Evolutionary conservation across 768 basidiomycete genomes (phyloP), one percentile per base, ranked within the genome.

Genomic region (Lentinus tigrinus): DNA sequence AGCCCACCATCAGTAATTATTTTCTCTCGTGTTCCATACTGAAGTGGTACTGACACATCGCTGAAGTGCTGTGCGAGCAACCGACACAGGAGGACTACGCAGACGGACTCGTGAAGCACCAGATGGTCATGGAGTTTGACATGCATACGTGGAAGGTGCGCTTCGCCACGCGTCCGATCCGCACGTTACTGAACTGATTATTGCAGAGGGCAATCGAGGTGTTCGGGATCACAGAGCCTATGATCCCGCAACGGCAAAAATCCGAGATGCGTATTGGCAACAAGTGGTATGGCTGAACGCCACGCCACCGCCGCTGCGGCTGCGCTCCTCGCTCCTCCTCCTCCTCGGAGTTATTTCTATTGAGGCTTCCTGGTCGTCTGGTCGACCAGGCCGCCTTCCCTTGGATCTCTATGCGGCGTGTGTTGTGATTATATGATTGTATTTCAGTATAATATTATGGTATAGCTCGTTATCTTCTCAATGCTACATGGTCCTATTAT

Each of bases 111-210:
- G 78, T 79, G 61, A 93, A 90, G 67, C 82, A 84, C 44, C 96
- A 99, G 70, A 82, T 93, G 61, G 90, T 99, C 0, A 78, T 97
- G 62, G 95, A 98, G 70, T 86, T 98, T 65, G 95, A 96, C 63
- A 87, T 91, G 85, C 81, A 84, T 3, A 87, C 88, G 0, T 99
- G 95, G 95, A 74, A 80, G 82, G 95, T 94, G 62, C 48, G 80
- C 70, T 14, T 26, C 27, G 23, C 26, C 11, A n/a, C n/a, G n/a
- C n/a, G n/a, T n/a, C n/a, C n/a, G n/a, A n/a, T n/a, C n/a, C n/a
- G n/a, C n/a, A n/a, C n/a, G n/a, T n/a, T n/a, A 9, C 40, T 46
- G 43, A 31, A 31, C 31, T 31, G 7, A 3, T 31, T 23, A n/a
- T 50, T 28, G 34, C 66, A 96, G 94, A 83, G 88, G 11, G 94